Evolutionary conservation across 805 yeast species (phyloP).

Genomic region (Blastobotrys parvus): DNA sequence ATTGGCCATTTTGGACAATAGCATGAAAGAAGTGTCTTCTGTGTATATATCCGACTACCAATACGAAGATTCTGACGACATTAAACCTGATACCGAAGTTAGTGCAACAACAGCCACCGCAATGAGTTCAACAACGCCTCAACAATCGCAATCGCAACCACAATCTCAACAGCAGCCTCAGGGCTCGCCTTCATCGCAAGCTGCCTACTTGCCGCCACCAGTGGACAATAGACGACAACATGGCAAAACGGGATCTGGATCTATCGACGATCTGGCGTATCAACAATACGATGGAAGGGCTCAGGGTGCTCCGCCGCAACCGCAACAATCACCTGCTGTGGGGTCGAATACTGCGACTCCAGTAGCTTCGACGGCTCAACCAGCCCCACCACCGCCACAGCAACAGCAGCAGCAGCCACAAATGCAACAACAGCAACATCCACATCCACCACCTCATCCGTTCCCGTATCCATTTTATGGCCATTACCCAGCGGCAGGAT

Average conservation of each 20-base stretch:
- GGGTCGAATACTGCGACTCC: neutral
- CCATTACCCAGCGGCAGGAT: slow-evolving; percentile 8
- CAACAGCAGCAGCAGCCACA: slow-evolving; percentile 10
- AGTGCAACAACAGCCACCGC: slow-evolving; percentile 9
- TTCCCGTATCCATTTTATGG: neutral
- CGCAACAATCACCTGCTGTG: too few relatives aligned
- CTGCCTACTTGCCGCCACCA: slow-evolving; percentile 6
- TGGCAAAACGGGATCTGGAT: neutral
- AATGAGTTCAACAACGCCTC: slow-evolving; percentile 10
- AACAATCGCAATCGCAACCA: slow-evolving; percentile 12
- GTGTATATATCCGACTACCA: slow-evolving; percentile 13
- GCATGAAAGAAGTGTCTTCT: slow-evolving; percentile 6
- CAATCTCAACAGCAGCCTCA: too few relatives aligned
- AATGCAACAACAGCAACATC: slow-evolving; percentile 9
- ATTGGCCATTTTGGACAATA: slow-evolving; percentile 7
- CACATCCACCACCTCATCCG: slow-evolving; percentile 9
- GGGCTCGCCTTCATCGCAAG: too few relatives aligned
- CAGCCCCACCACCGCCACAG: slow-evolving; percentile 4
- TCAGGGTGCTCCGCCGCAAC: too few relatives aligned
- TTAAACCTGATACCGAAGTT: neutral
- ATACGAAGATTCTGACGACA: slow-evolving; percentile 7
- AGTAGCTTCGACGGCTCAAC: slow-evolving; percentile 2
- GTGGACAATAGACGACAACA: neutral
- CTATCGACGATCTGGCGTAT: neutral
- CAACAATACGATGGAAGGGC: too few relatives aligned